Base-by-base conservation (phyloP, 805 yeast genomes). In the Teunomyces pallodes region DNA sequence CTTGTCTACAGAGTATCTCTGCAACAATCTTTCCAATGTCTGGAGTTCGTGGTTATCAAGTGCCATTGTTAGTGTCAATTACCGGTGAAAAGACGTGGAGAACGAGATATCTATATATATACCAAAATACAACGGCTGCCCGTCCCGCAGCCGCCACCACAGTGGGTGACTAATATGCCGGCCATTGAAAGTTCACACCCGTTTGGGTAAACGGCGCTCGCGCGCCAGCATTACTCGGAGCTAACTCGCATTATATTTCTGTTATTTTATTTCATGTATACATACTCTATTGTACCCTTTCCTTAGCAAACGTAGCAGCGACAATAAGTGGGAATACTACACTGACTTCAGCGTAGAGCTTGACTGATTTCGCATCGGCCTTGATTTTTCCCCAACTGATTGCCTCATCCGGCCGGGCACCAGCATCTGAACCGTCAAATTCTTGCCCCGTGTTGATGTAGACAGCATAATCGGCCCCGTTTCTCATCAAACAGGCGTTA, bases 361-460 rank as follows among this genome's bases (percentile, higher is more conserved):
- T 94, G 48, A 90, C 96, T 51, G 85, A 81, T 60, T 81, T 82
- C 28, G 99, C 99, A 36, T 90, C 96, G 5, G 96, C 87, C 72
- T 90, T 91, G 70, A 94, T 94, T 69, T 94, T 94, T 54, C 99
- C 99, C 99, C 99, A 94, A 35, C 96, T 87, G 46, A 94, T 87
- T 26, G 99, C 99, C 72, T 94, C 99, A 66, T 94, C 99, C 1
- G 98, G 98, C 66, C 99, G 82, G 5, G 99, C 99, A 55, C 99
- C 99, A 9, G 99, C 98, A 68, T 94, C 99, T 20, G 97, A 89
- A 42, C 99, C 99, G 64, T 94, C 99, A 60, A 90, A 94, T 66
- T 94, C 99, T 72, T 94, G 98, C 42, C 97, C 99, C 12, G 99
- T 94, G 70, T 94, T 94, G 66, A 94, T 92, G 70, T 82, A 94